Conservation (phyloP, 192 early-diverging fungal species). For the Coemansia sp. region DNA sequence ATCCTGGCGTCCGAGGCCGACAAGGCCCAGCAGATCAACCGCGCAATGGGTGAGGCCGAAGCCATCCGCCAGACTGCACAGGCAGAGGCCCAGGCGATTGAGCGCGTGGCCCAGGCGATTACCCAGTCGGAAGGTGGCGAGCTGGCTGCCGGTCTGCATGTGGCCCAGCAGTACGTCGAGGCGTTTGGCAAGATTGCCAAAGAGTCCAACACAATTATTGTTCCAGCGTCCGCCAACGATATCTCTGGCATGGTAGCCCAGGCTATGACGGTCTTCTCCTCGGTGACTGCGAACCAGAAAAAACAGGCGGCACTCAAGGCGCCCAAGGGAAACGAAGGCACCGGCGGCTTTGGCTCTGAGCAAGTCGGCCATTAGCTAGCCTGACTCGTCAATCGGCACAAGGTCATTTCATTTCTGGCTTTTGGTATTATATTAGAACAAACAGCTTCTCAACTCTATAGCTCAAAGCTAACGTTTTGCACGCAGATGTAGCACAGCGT, state of each 20-base stretch:
- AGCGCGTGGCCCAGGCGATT: constrained; percentile 79
- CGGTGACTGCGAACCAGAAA: constrained; percentile 35
- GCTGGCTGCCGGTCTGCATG: constrained; percentile 83
- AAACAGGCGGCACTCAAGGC: constrained; percentile 1
- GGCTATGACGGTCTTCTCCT: constrained; percentile 55
- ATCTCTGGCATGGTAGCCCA: constrained; percentile 88
- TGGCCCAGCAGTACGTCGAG: constrained; percentile 97
- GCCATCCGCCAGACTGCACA: constrained; percentile 81
- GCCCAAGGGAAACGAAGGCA: constrained; percentile 6
- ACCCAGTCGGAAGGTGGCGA: constrained; percentile 60
- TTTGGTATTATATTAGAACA: neutral
- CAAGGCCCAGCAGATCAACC: constrained; percentile 85
- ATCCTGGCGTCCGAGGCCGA: constrained; percentile 96
- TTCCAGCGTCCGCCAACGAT: constrained; percentile 82
- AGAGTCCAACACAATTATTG: constrained; percentile 83
- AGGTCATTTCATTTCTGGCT: neutral
- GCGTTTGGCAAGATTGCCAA: constrained; percentile 92
- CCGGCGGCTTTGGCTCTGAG: constrained; percentile 47
- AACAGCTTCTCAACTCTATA: constrained; percentile 6
- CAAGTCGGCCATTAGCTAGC: constrained; percentile 30
- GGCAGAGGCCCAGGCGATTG: constrained; percentile 81
- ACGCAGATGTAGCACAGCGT: constrained; percentile 30
- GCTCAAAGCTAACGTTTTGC: constrained; percentile 36
- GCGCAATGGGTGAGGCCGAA: constrained; percentile 84
- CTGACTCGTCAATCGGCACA: neutral